A percentile compares a stretch with the other conserved stretches of the same genome.
Evolutionary conservation across 2,329 filamentous ascomycete species (phyloP).

Genomic region (Ophiocordyceps australis): DNA sequence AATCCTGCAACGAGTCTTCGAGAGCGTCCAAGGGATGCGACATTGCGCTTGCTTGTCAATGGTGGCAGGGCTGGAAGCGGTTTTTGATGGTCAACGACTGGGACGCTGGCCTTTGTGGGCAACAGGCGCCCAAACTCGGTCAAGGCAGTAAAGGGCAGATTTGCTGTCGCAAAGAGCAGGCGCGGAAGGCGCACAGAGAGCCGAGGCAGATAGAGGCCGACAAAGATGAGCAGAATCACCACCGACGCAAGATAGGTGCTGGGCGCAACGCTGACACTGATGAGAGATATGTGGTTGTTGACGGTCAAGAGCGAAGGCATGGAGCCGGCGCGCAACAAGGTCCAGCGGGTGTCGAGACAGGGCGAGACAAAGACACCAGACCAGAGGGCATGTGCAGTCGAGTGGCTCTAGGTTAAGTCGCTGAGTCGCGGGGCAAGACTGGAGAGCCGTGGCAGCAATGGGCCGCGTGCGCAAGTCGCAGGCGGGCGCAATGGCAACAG

Average conservation of each 20-base stretch:
- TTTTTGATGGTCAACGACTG: constrained; percentile 4
- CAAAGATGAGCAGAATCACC: constrained; percentile 28
- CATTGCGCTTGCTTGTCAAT: constrained; percentile 8
- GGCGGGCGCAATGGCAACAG: too few relatives aligned
- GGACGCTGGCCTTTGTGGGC: constrained; percentile 10
- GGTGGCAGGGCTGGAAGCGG: constrained; percentile 14
- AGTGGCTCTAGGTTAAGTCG: too few relatives aligned
- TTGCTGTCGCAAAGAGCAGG: constrained; percentile 13
- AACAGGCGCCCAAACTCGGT: constrained; percentile 4
- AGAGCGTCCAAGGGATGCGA: constrained; percentile 20
- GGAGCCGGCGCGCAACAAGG: constrained; percentile 12
- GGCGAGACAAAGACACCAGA: not conserved
- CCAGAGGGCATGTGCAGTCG: too few relatives aligned
- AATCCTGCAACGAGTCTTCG: constrained; percentile 36
- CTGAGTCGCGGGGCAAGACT: too few relatives aligned
- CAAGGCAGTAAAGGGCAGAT: constrained; percentile 3
- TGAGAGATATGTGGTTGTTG: constrained; percentile 41
- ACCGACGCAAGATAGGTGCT: constrained; percentile 36
- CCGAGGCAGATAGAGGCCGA: constrained; percentile 26
- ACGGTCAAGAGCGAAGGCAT: constrained; percentile 43
- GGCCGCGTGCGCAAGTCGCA: too few relatives aligned
- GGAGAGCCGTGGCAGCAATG: too few relatives aligned
- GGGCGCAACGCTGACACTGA: constrained; percentile 39
- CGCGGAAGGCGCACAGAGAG: constrained; percentile 15
- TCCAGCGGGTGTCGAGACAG: not conserved